Evolutionary conservation across 2,329 filamentous ascomycete genomes (phyloP), one percentile per base, ranked within the genome.

Genomic region (Phialophora verrucosa): DNA sequence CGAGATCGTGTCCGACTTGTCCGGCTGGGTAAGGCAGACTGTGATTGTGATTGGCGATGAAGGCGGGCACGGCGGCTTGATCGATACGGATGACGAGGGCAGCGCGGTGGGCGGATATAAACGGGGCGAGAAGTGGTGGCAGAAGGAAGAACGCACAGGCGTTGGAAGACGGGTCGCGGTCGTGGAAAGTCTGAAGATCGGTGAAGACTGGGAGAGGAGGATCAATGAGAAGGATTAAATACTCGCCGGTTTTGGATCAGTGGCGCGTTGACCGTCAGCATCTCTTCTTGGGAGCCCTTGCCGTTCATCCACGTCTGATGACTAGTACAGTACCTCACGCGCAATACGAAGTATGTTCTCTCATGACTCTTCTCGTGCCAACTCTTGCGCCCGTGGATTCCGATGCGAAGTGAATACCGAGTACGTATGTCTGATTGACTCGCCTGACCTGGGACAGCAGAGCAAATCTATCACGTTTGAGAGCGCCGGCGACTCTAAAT

Each of bases 121-220:
- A 66, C 60, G 59, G 20, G 63, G 29, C 3, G 66, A 69, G 53
- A 68, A 64, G 29, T 94, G 91, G 91, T 95, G 90, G 90, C 88
- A 93, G 77, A 84, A 85, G 62, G 88, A 92, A 64, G 90, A 93
- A 53, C 87, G 92, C 66, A 92, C 96, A 27, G 93, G 94, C 1
- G 83, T 93, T 64, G 94, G 94, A 17, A 90, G 95, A 75, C 91
- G 92, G 3, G 89, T 97, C 31, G 88, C 96, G 47, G 88, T 98
- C 20, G 92, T 97, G 2, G 94, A 98, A 77, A 90, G 89, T 35
- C 83, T 89, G 70, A 85, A 91, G 58, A 86, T 96, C 20, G 89
- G 90, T 59, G 93, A 97, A 73, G 94, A 98, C 78, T 98, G 93
- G 90, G 84, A 85, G 69, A 88, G 91, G 75, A 85, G 94, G 67